Evolutionary conservation across 805 yeast species (phyloP).

Genomic region (Pichia cephalocereana): DNA sequence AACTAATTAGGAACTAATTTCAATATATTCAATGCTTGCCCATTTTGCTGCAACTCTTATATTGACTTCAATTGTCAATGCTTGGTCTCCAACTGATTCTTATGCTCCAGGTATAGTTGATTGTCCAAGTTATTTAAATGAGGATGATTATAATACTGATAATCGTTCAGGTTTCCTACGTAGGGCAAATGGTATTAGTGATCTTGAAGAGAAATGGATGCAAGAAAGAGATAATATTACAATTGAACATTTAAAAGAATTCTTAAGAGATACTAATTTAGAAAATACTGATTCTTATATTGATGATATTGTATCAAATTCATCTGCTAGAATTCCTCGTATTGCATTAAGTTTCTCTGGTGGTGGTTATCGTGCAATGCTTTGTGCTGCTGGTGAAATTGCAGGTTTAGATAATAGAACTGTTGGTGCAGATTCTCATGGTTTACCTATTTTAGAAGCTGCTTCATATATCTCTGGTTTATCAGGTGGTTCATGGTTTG

Average conservation of each 20-base stretch:
- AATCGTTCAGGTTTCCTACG: conserved; percentile 27
- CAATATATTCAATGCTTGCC: no score
- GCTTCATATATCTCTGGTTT: conserved; percentile 67
- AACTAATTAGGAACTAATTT: no score
- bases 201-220: conserved; percentile 45
- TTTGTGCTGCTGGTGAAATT: conserved; percentile 75
- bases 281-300: conserved; percentile 36
- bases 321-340: conserved; percentile 30
- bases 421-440: conserved; percentile 36
- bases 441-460: conserved; percentile 68
- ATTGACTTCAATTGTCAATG: conserved; percentile 5
- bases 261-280: conserved; percentile 37
- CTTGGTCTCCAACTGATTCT: conserved; percentile 48
- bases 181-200: conserved; percentile 38
- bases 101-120: conserved; percentile 54
- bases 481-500: conserved; percentile 81
- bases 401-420: conserved; percentile 75
- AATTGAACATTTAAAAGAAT: conserved; percentile 35
- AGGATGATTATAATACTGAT: conserved; percentile 9
- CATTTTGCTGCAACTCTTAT: background rate
- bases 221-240: conserved; percentile 37
- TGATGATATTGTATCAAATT: conserved; percentile 24
- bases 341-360: conserved; percentile 66
- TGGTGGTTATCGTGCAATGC: conserved; percentile 88
- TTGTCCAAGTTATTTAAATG: conserved; percentile 36